Percentiles rank a stretch among this genome's conserved stretches.
phyloP scores from a whole-genome alignment of 164 flowering plant species.

The Malania oleifera region DNA sequence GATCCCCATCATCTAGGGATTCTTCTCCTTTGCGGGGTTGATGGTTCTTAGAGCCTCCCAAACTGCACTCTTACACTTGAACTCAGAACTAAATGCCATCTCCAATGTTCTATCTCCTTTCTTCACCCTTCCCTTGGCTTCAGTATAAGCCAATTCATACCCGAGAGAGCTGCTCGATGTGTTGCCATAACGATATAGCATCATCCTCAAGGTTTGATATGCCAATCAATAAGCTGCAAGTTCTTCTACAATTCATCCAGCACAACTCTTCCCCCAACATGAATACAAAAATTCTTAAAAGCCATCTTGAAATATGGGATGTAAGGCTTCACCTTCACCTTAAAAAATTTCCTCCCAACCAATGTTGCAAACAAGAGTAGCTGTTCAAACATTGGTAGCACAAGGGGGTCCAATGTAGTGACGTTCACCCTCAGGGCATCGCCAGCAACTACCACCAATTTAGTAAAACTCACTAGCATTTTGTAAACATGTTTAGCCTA shows the following conservation, averaged over 20 bases:
- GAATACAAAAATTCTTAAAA: constrained; percentile 86
- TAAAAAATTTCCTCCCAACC: constrained; percentile 56
- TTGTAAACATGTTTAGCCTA: no score
- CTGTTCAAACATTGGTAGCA: constrained; percentile 81
- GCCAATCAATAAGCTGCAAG: constrained; percentile 68
- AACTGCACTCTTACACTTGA: constrained; percentile 82
- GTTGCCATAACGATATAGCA: constrained; percentile 63
- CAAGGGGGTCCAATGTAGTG: constrained; percentile 81
- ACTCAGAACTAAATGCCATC: constrained; percentile 77
- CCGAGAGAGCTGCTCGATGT: constrained; percentile 84
- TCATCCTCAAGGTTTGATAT: constrained; percentile 88
- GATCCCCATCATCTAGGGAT: constrained; percentile 77
- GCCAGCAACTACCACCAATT: constrained; percentile 89
- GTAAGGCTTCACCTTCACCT: constrained; percentile 81
- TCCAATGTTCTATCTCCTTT: constrained; percentile 74
- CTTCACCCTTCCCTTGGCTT: constrained; percentile 70
- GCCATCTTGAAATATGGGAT: constrained; percentile 86
- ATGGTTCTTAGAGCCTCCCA: constrained; percentile 66
- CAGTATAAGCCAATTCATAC: constrained; percentile 81
- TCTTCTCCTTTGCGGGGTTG: constrained; percentile 64
- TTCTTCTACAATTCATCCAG: constrained; percentile 81
- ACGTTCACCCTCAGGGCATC: constrained; percentile 85
- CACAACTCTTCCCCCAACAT: constrained; percentile 91
- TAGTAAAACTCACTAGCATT: no score
- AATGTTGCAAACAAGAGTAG: constrained; percentile 68